Conservation (phyloP, 129 eudicot genomes). For the Pseudognaphalium luteoalbum region DNA sequence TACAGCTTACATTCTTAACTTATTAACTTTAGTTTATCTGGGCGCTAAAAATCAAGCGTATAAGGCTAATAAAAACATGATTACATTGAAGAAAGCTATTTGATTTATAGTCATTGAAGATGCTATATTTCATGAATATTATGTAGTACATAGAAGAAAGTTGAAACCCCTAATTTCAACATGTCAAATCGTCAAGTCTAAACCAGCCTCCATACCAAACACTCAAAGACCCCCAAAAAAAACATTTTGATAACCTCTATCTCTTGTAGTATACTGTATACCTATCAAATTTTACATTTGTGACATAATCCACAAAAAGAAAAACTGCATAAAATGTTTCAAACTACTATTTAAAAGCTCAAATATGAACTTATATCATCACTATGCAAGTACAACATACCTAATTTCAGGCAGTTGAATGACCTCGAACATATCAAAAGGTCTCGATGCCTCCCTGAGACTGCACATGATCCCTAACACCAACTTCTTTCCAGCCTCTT, state of each 20-base stretch:
- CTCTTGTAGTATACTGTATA: background rate
- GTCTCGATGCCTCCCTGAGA: slow-evolving; percentile 38
- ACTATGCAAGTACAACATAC: background rate
- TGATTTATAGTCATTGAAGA: background rate
- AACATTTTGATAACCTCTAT: slow-evolving; percentile 7
- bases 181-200: background rate
- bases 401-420: slow-evolving; percentile 2
- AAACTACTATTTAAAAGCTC: slow-evolving; percentile 14
- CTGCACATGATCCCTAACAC: slow-evolving; percentile 38
- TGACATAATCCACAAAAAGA: slow-evolving; percentile 12
- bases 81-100: background rate
- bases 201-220: background rate
- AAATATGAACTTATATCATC: slow-evolving; percentile 20
- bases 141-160: slow-evolving; percentile 3
- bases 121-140: slow-evolving; percentile 4
- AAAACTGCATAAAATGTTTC: slow-evolving; percentile 12
- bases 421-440: slow-evolving; percentile 21
- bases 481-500: slow-evolving; percentile 83
- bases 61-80: background rate
- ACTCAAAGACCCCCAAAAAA: background rate
- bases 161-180: background rate
- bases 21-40: background rate
- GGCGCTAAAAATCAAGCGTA: background rate
- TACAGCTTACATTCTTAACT: background rate
- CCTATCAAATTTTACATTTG: background rate